Base-by-base conservation (phyloP, 2,329 filamentous ascomycete species). In the Elsinoe ampelina region DNA sequence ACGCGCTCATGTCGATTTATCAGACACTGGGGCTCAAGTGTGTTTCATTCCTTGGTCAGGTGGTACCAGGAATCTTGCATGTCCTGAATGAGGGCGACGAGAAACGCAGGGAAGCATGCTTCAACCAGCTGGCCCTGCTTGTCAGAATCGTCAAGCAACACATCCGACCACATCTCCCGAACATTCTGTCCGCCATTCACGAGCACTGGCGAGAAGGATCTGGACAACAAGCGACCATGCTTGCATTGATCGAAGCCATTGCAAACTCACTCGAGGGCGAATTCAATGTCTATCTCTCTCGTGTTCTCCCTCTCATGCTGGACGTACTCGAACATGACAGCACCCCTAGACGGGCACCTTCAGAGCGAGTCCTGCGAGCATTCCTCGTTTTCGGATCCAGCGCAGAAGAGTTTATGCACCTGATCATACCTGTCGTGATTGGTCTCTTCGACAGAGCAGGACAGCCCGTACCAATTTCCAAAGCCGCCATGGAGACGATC, bases 1-100 rank as follows among this genome's bases (percentile, higher is more conserved):
- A 97, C 69, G 93, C 93, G 4, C 95, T 98, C 64, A 97, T 98
- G 84, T 95, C 89, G 64, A 98, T 98, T 58, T 98, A 98, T 73
- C 88, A 93, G 64, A 98, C 95, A 0, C 80, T 98, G 59, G 93
- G 93, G 1, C 75, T 98, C 64, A 95, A 97, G 69, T 98, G 93
- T 68, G 92, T 98, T 7, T 87, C 89, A 0, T 98, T 97, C 71
- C 81, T 98, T 1, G 87, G 88, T 59, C 86, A 93, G 59, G 96
- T 98, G 60, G 88, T 98, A 32, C 93, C 95, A 0, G 93, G 90
- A 0, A 98, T 98, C 67, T 79, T 98, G 41, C 79, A 83, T 13
- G 92, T 98, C 57, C 95, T 98, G 60, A 82, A 86, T 63, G 86
- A 86, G 52, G 90, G 91, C 5, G 83, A 88, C 13, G 77, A 82